Conservation (phyloP, 176 grass and related monocot genomes). For the Lolium multiflorum region DNA sequence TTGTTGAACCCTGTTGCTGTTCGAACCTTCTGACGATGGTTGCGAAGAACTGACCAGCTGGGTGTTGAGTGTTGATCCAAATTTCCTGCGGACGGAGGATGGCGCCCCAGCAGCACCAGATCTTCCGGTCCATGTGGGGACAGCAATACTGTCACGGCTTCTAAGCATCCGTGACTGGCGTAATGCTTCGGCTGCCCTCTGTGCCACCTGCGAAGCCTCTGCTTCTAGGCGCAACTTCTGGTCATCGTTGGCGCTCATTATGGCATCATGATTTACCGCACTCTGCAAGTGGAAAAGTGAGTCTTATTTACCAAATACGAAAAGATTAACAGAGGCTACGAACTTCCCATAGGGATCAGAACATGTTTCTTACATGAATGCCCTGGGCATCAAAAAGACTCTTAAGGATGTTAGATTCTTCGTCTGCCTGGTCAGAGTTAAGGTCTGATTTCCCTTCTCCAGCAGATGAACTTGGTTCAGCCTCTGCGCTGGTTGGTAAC, state of each 20-base stretch:
- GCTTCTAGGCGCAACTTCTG: slow-evolving; percentile 76
- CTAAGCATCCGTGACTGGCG: slow-evolving; percentile 74
- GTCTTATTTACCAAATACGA: slow-evolving; percentile 24
- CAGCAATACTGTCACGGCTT: slow-evolving; percentile 73
- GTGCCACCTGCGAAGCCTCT: slow-evolving; percentile 82
- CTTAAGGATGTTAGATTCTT: slow-evolving; percentile 76
- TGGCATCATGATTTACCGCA: slow-evolving; percentile 91
- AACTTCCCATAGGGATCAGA: neutral
- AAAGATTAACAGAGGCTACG: neutral
- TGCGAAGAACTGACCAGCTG: slow-evolving; percentile 44
- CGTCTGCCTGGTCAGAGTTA: slow-evolving; percentile 44
- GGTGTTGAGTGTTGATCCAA: slow-evolving; percentile 72
- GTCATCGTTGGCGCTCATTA: slow-evolving; percentile 84
- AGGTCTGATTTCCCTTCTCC: slow-evolving; percentile 46
- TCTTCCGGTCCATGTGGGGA: slow-evolving; percentile 91
- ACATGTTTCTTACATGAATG: slow-evolving; percentile 74
- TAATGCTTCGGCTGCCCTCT: slow-evolving; percentile 83
- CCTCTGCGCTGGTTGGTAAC: slow-evolving; percentile 27
- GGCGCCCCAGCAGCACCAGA: slow-evolving; percentile 77
- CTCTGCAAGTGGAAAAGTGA: slow-evolving; percentile 51
- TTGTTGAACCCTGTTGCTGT: slow-evolving; percentile 39
- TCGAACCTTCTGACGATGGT: slow-evolving; percentile 52
- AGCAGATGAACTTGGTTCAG: slow-evolving; percentile 34
- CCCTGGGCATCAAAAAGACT: slow-evolving; percentile 83
- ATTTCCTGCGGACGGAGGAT: slow-evolving; percentile 53